Evolutionary conservation across 768 basidiomycete species (phyloP), one percentile per base, ranked within the genome.

Genomic region (Pleurotus pulmonarius): DNA sequence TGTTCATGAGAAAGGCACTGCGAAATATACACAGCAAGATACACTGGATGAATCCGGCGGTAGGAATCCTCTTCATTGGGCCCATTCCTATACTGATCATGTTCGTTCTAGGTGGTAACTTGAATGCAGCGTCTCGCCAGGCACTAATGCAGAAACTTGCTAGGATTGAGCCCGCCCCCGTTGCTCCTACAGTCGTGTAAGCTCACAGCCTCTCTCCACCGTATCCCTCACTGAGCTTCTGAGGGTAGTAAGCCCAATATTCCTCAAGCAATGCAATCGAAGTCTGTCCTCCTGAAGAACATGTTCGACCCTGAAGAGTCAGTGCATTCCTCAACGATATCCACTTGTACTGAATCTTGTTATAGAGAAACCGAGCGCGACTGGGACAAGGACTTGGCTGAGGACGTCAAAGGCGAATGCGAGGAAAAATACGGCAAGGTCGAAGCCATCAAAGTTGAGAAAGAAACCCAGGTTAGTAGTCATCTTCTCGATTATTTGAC

Each of bases 111-210:
- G 93, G 90, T 73, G 92, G 91, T 91, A 93, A 93, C 83, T 85
- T 97, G 80, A 97, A 97, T 79, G 92, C 92, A 80, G 92, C 91
- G 67, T 93, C 94, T 69, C 92, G 97, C 76, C 94, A 97, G 81
- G 92, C 94, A 73, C 92, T 99, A 79, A 99, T 99, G 97, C 93
- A 95, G 77, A 99, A 98, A 86, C 92, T 99, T 83, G 94, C 97
- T 72, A 93, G 97, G 79, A 91, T 86, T 74, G 90, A 92, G 65
- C 77, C 82, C 45, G 71, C 85, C 49, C 73, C 82, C 49, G 68
- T 75, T 56, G 78, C 75, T 65, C 79, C 82, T 61, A 78, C 84
- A 64, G 81, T 85, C 22, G 69, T 82, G 90, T 92, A 73, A 61
- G 85, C 69, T 43, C 46, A 11, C 4, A 48, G 13, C 47, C 51